phyloP scores from a whole-genome alignment of 1,139 yeast genomes.

The Groenewaldozyma auringiensis region DNA sequence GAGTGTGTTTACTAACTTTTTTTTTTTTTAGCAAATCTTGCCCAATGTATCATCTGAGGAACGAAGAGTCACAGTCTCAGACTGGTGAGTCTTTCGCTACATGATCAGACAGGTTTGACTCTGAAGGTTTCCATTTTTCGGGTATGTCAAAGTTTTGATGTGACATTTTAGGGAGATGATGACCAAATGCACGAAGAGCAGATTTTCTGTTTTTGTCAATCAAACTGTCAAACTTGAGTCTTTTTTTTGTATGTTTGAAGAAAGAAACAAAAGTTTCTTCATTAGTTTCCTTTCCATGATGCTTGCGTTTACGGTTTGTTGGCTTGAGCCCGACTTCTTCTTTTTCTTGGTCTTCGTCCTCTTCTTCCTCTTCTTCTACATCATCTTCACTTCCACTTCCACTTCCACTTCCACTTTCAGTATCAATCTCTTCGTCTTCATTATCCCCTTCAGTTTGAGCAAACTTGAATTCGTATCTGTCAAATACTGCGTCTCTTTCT shows the following conservation, averaged over 20 bases:
- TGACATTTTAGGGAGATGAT: constrained; percentile 36
- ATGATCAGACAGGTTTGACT: neutral
- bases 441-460: neutral
- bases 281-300: neutral
- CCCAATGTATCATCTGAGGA: constrained; percentile 60
- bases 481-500: neutral
- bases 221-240: neutral
- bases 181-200: constrained; percentile 24
- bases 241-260: constrained; percentile 3
- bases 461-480: neutral
- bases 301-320: neutral
- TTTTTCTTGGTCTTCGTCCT: neutral
- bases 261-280: neutral
- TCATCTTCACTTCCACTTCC: neutral
- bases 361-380: neutral
- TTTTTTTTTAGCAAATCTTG: constrained; percentile 46
- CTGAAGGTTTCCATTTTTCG: constrained; percentile 52
- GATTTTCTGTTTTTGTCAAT: constrained; percentile 7
- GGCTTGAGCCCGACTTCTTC: neutral
- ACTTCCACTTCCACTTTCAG: neutral
- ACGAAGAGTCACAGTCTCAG: neutral
- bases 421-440: constrained; percentile 3
- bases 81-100: neutral
- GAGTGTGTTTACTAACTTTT: too few species aligned
- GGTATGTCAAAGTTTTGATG: constrained; percentile 71